phyloP scores from a whole-genome alignment of 345 rosid genomes.

The Salix exigua region DNA sequence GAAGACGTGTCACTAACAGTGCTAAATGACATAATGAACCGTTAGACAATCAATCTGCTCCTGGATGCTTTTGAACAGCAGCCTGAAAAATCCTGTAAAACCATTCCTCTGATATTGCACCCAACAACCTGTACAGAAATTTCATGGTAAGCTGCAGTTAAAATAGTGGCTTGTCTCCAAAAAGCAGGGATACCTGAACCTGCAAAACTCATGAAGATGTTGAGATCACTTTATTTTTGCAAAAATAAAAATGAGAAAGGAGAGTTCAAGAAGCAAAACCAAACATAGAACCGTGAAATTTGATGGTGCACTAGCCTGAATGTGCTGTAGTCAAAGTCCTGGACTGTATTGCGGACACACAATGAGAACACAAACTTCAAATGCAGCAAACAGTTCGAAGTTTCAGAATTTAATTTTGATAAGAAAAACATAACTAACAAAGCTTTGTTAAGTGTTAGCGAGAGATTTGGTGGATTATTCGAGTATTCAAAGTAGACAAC shows the following conservation, averaged over 20 bases:
- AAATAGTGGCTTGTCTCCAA: conserved; percentile 13
- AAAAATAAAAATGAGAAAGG: not conserved
- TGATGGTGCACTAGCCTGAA: conserved; percentile 20
- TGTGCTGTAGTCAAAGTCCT: conserved; percentile 21
- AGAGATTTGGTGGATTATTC: too few relatives aligned
- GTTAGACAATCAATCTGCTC: not conserved
- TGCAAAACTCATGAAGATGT: conserved; percentile 32
- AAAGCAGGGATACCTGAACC: conserved; percentile 50
- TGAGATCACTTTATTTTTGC: not conserved
- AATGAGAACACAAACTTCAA: not conserved
- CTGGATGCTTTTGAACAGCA: not conserved
- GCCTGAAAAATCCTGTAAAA: not conserved
- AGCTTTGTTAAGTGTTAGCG: too few relatives aligned
- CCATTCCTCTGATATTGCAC: conserved; percentile 1
- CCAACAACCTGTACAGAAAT: conserved; percentile 35
- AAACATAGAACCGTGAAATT: conserved; percentile 22
- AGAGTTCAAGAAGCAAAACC: conserved; percentile 24
- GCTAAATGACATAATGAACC: not conserved
- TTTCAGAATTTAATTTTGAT: too few relatives aligned
- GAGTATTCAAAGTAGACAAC: too few relatives aligned
- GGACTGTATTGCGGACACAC: conserved; percentile 25
- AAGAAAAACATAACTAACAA: too few relatives aligned
- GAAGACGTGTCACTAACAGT: not conserved
- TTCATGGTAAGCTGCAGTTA: conserved; percentile 32
- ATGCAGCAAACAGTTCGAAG: not conserved